Evolutionary conservation across 129 eudicot species (phyloP), one percentile per base, ranked within the genome.

Genomic region (Sambucus nigra): DNA sequence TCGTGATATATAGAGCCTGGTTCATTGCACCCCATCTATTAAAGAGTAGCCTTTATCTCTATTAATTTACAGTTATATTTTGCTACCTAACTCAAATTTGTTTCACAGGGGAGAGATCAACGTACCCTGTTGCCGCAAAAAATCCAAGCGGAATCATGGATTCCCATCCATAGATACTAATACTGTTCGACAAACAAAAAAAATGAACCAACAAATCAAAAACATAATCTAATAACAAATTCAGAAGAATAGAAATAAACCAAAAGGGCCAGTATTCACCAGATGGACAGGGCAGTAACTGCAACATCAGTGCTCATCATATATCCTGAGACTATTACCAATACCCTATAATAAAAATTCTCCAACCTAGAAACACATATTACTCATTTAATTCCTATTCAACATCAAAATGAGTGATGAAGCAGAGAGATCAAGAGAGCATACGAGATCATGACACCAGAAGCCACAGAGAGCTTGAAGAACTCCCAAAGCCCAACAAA

Each of bases 81-180:
- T n/a, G n/a, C n/a, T n/a, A n/a, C n/a, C n/a, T n/a, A n/a, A n/a
- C n/a, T n/a, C n/a, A n/a, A n/a, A n/a, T n/a, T 31, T 31, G 38
- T 31, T 31, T 31, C 10, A 31, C 0, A 11, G 16, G 48, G 16
- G 48, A 56, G 33, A 56, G 46, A 35, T 13, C 24, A 42, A 48
- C 70, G 20, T 61, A 76, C 83, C 83, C 83, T 4, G 78, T 66
- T 29, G 83, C 78, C 19, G 83, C 75, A 49, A 71, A 67, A 27
- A 76, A 63, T 31, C 76, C 83, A 20, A 71, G 77, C 8, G 83
- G 78, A 45, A 76, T 69, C 83, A 71, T 76, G 19, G 71, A 63
- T 54, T 76, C 78, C 83, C 83, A 76, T 18, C 78, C 83, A 11
- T 59, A 58, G 56, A 69, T 12, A n/a, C 71, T 71, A 7, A 71